A percentile compares a stretch with the other conserved stretches of the same genome.
phyloP scores from a whole-genome alignment of 768 basidiomycete species.

The Punctularia strigosozonata region DNA sequence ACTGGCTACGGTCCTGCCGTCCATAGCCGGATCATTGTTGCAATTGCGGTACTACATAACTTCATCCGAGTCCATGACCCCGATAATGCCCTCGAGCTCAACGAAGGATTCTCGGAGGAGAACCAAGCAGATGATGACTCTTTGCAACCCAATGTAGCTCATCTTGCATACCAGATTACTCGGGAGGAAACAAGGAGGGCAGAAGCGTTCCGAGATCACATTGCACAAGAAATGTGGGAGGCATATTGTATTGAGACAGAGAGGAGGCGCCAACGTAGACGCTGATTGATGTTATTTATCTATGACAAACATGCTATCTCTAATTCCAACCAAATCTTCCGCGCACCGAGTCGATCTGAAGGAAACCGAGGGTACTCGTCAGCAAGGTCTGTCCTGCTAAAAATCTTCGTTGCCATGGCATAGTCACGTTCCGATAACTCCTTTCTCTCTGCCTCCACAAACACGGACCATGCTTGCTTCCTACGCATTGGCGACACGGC shows the following conservation, averaged over 20 bases:
- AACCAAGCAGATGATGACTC: neutral
- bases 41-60: constrained; percentile 12
- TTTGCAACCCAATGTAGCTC: neutral
- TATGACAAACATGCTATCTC: neutral
- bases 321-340: neutral
- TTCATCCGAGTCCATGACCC: constrained; percentile 13
- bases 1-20: constrained; percentile 7
- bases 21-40: constrained; percentile 12
- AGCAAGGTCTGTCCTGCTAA: neutral
- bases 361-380: neutral
- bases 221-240: neutral
- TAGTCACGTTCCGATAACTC: neutral
- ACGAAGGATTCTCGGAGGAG: neutral
- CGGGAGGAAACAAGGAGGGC: neutral
- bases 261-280: neutral
- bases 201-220: neutral
- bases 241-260: neutral
- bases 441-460: neutral
- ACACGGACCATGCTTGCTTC: neutral
- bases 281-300: neutral
- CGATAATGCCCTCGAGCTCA: constrained; percentile 1
- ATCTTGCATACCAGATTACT: neutral
- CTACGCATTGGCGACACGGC: neutral
- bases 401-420: neutral
- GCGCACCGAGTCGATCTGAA: neutral